Evolutionary conservation across 169 alveolate species (phyloP), one percentile per base, ranked within the genome.

Genomic region (Pseudocohnilembus persalinus): DNA sequence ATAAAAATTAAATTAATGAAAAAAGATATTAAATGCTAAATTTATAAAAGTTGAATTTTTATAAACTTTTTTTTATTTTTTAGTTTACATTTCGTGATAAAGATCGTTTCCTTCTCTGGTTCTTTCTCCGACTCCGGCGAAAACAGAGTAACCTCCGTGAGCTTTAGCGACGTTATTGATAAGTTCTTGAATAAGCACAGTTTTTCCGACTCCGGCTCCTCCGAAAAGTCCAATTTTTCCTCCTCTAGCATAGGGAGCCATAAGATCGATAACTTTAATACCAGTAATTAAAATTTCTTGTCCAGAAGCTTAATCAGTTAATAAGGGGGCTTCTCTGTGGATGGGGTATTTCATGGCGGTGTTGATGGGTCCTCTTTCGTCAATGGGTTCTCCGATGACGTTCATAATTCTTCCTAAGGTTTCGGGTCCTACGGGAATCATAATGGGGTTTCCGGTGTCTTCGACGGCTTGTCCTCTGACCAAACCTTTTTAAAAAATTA

Each of bases 161-260:
- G 97, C 97, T 90, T 96, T 96, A 81, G 99, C 99, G 35, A 98
- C 99, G 93, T 98, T 98, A 92, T 98, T 98, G 84, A 98, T 98
- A 83, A 98, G 97, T 88, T 98, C 99, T 99, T 98, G 97, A 90
- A 98, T 98, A 33, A 98, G 93, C 88, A 98, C 99, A 25, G 99
- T 98, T 93, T 98, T 98, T 20, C 99, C 99, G 77, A 98, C 99
- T n/a, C 99, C 99, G 25, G 99, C 99, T 68, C 99, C 99, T 1
- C 99, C 99, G 92, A 98, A 98, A 31, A 98, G 96, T 79, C 99
- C 99, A 79, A 98, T 97, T 95, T 98, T 98, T 27, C 99, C 99
- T 63, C 99, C 99, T 95, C 97, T 98, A 32, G 99, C 98, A 91
- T 97, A 98, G 79, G 99, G 99, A 31, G 99, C 99, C 90, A 98